phyloP scores from a whole-genome alignment of 176 grass and related monocot genomes.

The Raddia guianensis region DNA sequence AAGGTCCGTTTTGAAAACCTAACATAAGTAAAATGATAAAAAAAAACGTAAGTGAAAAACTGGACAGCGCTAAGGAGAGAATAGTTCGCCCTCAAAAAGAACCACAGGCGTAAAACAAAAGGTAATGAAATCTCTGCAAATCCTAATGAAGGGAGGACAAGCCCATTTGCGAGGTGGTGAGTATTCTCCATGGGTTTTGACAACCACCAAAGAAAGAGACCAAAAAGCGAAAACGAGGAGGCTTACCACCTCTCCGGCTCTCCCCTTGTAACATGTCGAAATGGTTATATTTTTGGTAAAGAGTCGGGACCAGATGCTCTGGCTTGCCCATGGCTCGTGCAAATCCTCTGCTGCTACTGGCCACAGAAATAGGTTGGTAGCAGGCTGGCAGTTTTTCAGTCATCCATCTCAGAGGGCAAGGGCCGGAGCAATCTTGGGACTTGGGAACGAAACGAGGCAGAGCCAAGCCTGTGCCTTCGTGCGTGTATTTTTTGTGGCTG shows the following conservation, averaged over 20 bases:
- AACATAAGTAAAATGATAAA: slow-evolving; percentile 20
- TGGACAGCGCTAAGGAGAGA: slow-evolving; percentile 20
- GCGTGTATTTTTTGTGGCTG: not conserved
- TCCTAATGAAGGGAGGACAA: slow-evolving; percentile 1
- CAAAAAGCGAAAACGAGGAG: not conserved
- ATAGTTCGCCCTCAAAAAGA: slow-evolving; percentile 5
- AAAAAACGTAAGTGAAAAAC: slow-evolving; percentile 39
- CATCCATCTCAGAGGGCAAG: not conserved
- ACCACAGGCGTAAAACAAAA: slow-evolving; percentile 1
- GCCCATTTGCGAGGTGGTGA: slow-evolving; percentile 9
- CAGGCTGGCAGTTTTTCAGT: not conserved
- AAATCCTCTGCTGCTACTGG: not conserved
- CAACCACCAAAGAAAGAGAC: not conserved
- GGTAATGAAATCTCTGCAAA: slow-evolving; percentile 38
- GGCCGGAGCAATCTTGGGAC: not conserved
- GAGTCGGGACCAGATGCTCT: not conserved
- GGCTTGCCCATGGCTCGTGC: not conserved
- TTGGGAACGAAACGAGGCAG: not conserved
- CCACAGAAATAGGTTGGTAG: not conserved
- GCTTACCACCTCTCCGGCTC: slow-evolving; percentile 23
- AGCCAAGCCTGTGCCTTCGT: not conserved
- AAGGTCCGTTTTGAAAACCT: slow-evolving; percentile 33
- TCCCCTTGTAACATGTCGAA: slow-evolving; percentile 38
- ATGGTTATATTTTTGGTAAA: slow-evolving; percentile 22
- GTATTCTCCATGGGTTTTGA: not conserved